These are phyloP conservation scores for Fusarium mangiferae DNA, from an alignment of 2,329 filamentous ascomycete genomes.

Conservation along the genomic window DNA sequence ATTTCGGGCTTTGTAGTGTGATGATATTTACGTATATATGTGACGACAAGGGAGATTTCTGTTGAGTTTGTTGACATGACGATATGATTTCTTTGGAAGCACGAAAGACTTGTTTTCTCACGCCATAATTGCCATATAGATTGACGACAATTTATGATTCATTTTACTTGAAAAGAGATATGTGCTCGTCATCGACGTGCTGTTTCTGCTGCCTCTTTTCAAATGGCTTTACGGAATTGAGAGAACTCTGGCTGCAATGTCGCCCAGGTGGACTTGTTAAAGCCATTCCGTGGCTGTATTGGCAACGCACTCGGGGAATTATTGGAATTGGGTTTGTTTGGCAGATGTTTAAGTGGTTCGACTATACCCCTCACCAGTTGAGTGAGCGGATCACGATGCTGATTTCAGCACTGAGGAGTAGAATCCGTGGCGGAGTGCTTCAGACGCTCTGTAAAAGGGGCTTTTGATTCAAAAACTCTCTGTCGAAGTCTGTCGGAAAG, in stretches of 20 bases:
- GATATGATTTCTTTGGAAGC: slow-evolving; percentile 16
- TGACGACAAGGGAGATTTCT: slow-evolving; percentile 36
- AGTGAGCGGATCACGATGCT: background rate
- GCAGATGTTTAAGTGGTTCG: background rate
- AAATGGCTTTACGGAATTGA: background rate
- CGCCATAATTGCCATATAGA: slow-evolving; percentile 22
- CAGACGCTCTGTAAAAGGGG: background rate
- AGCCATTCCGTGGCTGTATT: background rate
- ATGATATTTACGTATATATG: slow-evolving; percentile 38
- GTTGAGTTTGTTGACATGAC: slow-evolving; percentile 17
- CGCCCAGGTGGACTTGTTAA: background rate
- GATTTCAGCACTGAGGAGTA: background rate
- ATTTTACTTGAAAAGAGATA: background rate
- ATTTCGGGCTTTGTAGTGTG: slow-evolving; percentile 34
- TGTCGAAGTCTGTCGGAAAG: background rate
- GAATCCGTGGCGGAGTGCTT: background rate
- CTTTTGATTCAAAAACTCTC: background rate
- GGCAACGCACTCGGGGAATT: background rate
- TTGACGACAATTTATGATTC: slow-evolving; percentile 21
- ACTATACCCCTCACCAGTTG: background rate
- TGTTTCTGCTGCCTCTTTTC: background rate
- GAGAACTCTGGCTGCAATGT: background rate
- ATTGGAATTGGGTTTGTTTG: background rate
- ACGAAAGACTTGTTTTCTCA: slow-evolving; percentile 27
- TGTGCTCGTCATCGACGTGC: background rate